These are phyloP conservation scores for Phytophthora megakarya DNA, from an alignment of 352 stramenopile genomes.

Conservation along the genomic window DNA sequence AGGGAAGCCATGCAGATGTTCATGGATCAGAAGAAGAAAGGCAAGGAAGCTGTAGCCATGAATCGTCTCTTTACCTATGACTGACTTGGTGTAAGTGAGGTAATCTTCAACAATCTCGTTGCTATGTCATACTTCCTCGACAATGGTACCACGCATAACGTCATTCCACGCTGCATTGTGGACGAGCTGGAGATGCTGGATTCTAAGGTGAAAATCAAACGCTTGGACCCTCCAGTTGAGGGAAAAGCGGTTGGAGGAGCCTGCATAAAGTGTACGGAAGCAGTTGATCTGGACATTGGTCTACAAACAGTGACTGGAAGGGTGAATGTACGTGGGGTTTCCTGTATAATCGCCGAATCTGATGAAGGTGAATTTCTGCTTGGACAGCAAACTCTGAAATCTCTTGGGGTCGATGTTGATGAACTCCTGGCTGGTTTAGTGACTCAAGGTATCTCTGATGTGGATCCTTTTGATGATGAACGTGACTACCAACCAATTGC, in stretches of 20 bases:
- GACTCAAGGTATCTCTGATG: neutral
- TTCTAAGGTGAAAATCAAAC: too few species aligned
- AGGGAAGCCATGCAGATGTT: neutral
- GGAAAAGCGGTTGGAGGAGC: neutral
- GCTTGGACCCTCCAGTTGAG: neutral
- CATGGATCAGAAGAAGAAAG: neutral
- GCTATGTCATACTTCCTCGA: neutral
- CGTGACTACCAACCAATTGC: neutral
- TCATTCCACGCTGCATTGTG: slow-evolving; percentile 4
- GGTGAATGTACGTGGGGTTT: neutral
- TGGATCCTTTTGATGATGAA: slow-evolving; percentile 5
- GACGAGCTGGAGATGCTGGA: neutral
- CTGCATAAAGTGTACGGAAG: neutral
- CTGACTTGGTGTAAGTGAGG: neutral
- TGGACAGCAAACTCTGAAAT: slow-evolving; percentile 2
- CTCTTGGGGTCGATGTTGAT: slow-evolving; percentile 8
- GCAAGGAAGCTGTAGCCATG: neutral
- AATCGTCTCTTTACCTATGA: neutral
- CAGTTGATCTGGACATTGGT: neutral
- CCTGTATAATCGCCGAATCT: neutral
- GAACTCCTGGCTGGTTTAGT: neutral
- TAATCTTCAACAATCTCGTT: slow-evolving; percentile 3
- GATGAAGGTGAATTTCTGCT: neutral
- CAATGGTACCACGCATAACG: neutral
- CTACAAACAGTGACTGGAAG: neutral